Evolutionary conservation across 1,284 basidiomycete species (phyloP).

Genomic region (Microbotryum lychnidis-dioicae): DNA sequence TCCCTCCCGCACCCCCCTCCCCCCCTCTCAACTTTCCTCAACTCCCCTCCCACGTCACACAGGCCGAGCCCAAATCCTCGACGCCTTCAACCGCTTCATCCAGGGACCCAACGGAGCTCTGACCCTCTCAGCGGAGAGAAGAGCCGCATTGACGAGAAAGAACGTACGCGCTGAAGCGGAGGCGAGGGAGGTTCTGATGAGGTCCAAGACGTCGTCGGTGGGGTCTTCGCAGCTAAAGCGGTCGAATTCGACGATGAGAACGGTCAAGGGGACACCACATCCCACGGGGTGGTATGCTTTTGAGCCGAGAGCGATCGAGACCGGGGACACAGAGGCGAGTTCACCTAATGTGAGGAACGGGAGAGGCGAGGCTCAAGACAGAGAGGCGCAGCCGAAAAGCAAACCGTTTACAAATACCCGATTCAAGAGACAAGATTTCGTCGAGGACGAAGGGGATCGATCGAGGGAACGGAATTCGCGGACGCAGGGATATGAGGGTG

Average conservation of each 20-base stretch:
- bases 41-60: neutral
- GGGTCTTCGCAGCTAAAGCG: neutral
- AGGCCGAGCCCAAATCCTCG: conserved; percentile 14
- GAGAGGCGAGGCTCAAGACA: neutral
- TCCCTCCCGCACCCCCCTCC: too few relatives aligned
- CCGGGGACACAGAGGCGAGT: neutral
- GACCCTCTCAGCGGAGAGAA: conserved; percentile 16
- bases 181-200: too few relatives aligned
- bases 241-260: neutral
- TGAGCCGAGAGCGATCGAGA: neutral
- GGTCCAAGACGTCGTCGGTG: too few relatives aligned
- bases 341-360: neutral
- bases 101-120: conserved; percentile 24
- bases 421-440: too few relatives aligned
- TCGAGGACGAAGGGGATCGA: too few relatives aligned
- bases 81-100: conserved; percentile 25
- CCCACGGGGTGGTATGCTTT: conserved; percentile 17
- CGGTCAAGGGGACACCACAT: conserved; percentile 10
- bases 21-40: too few relatives aligned
- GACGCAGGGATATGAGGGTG: too few relatives aligned
- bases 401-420: too few relatives aligned
- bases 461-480: too few relatives aligned
- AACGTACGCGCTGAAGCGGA: too few relatives aligned
- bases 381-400: neutral
- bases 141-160: conserved; percentile 3